Evolutionary conservation across 2,329 filamentous ascomycete genomes (phyloP), one percentile per base, ranked within the genome.

Genomic region (Lasiodiplodia gonubiensis): DNA sequence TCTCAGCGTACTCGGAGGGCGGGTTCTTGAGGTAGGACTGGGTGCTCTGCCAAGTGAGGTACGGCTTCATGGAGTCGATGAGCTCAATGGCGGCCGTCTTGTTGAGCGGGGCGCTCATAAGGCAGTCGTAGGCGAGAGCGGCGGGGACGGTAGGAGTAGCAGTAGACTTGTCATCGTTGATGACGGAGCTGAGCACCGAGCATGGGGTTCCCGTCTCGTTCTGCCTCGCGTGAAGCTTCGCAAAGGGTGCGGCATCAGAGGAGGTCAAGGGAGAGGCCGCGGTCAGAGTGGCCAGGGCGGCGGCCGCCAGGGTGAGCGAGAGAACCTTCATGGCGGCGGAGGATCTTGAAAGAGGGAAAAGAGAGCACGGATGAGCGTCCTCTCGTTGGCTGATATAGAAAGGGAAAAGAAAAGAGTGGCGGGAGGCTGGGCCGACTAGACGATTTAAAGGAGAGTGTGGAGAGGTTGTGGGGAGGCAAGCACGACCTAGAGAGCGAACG

Each of bases 31-130:
- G 71, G 70, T 79, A 83, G 11, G 75, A 76, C 7, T 80, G 77
- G 18, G 76, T 83, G 8, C 80, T 81, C 69, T 84, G 82, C 81
- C 81, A 84, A 37, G 76, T 72, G 51, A 83, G 73, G 70, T 82
- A 84, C 1, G 82, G 81, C 18, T 75, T 74, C n/a, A 84, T 75
- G 7, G 78, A 77, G 21, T 82, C 78, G 33, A 84, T 69, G 39
- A 83, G 72, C 21, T 74, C 77, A 54, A 79, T 72, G 64, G 79
- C 80, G 25, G 75, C 76, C 42, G 75, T 78, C 64, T 78, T 76
- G 70, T 83, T 83, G 71, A 83, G 79, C 2, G 82, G 81, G 5
- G 83, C 78, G 21, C 77, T 80, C 23, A 77, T 81, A 16, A 83
- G 76, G 69, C 82, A 84, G 4, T 83, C 79, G 69, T 81, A 82